A percentile compares a stretch with the other conserved stretches of the same genome.
phyloP scores from a whole-genome alignment of 768 basidiomycete genomes.

The Exidia glandulosa region DNA sequence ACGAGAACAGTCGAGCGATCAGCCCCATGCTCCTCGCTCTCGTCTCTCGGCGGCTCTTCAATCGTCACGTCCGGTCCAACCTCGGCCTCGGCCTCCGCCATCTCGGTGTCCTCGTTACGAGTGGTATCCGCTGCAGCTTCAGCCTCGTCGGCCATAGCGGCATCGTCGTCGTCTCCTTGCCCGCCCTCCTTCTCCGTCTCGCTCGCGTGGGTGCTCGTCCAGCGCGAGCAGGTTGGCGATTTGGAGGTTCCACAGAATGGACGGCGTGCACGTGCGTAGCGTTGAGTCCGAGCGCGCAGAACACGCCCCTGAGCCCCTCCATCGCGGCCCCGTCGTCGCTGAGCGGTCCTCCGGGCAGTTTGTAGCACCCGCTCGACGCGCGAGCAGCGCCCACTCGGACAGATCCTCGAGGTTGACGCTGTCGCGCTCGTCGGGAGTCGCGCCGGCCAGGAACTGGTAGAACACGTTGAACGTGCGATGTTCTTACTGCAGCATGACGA shows the following conservation, averaged over 20 bases:
- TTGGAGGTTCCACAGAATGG: constrained; percentile 70
- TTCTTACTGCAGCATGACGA: constrained; percentile 65
- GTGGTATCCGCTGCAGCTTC: too few relatives aligned
- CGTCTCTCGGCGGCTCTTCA: too few relatives aligned
- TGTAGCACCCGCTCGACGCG: constrained; percentile 82
- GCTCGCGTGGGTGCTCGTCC: constrained; percentile 49
- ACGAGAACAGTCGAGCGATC: too few relatives aligned
- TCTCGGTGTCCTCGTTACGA: too few relatives aligned
- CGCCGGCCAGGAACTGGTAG: constrained; percentile 78
- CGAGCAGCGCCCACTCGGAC: constrained; percentile 73
- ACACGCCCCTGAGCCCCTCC: constrained; percentile 68
- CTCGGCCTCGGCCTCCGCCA: too few relatives aligned
- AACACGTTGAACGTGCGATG: constrained; percentile 86
- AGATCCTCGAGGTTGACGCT: constrained; percentile 64
- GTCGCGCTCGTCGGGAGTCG: constrained; percentile 73
- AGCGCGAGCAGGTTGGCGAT: constrained; percentile 60
- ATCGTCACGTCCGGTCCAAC: too few relatives aligned
- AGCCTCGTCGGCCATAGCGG: too few relatives aligned
- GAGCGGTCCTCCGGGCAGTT: constrained; percentile 78
- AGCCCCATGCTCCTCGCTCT: too few relatives aligned
- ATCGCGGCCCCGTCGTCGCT: constrained; percentile 82
- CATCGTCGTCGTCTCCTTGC: too few relatives aligned
- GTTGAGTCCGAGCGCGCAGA: constrained; percentile 83
- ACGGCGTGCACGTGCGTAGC: constrained; percentile 72
- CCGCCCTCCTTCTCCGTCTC: too few relatives aligned